phyloP scores from a whole-genome alignment of 2,329 filamentous ascomycete species.

The Scolecobasidium constrictum region DNA sequence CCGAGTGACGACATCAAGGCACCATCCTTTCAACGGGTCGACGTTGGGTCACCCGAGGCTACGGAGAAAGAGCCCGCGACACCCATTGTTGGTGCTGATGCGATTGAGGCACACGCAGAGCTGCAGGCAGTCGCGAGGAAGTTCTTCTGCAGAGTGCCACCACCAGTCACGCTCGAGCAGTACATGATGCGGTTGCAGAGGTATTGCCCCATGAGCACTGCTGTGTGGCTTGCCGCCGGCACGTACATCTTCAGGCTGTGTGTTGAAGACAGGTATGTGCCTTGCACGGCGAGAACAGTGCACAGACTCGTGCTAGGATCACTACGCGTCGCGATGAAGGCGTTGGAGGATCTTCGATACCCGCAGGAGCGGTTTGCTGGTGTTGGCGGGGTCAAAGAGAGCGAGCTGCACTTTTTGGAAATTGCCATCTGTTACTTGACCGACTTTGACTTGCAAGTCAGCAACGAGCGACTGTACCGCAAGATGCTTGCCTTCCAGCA shows the following conservation, averaged over 20 bases:
- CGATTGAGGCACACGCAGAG: slow-evolving; percentile 61
- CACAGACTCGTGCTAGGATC: slow-evolving; percentile 79
- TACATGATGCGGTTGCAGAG: slow-evolving; percentile 80
- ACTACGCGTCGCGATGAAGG: slow-evolving; percentile 83
- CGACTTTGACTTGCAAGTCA: slow-evolving; percentile 29
- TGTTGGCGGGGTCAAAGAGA: slow-evolving; percentile 77
- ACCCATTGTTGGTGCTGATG: slow-evolving; percentile 14
- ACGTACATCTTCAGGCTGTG: slow-evolving; percentile 79
- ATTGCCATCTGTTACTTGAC: slow-evolving; percentile 51
- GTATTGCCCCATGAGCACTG: slow-evolving; percentile 88
- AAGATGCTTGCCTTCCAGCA: slow-evolving; percentile 25
- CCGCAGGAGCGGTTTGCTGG: slow-evolving; percentile 73
- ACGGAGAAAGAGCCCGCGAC: slow-evolving; percentile 36
- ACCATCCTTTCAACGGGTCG: slow-evolving; percentile 22
- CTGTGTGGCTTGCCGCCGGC: slow-evolving; percentile 82
- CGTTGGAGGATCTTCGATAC: slow-evolving; percentile 85
- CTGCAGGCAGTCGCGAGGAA: slow-evolving; percentile 80
- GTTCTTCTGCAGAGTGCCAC: slow-evolving; percentile 83
- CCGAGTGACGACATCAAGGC: slow-evolving; percentile 29
- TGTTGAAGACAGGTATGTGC: slow-evolving; percentile 60
- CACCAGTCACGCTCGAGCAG: slow-evolving; percentile 70
- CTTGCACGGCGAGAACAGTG: slow-evolving; percentile 72
- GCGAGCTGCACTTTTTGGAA: slow-evolving; percentile 74
- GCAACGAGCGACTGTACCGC: slow-evolving; percentile 22
- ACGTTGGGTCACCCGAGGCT: slow-evolving; percentile 40